Percentiles rank a stretch among this genome's conserved stretches.
phyloP scores from a whole-genome alignment of 2,329 filamentous ascomycete species.

The Arthrocladium fulminans region DNA sequence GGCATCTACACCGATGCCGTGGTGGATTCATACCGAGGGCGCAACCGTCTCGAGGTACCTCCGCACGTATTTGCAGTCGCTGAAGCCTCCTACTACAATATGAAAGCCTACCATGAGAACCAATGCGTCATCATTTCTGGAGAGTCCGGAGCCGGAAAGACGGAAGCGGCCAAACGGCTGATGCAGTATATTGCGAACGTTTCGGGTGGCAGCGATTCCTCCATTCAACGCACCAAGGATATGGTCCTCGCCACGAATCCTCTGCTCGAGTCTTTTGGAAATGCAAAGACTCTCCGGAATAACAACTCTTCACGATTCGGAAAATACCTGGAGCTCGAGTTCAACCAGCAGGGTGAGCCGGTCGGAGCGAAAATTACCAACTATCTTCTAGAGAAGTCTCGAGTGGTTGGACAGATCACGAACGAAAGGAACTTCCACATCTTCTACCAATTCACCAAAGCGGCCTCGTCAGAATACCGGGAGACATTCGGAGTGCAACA shows the following conservation, averaged over 20 bases:
- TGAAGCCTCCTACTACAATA: constrained; percentile 96
- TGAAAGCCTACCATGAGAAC: constrained; percentile 99
- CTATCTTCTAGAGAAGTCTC: constrained; percentile 88
- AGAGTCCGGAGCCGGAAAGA: constrained; percentile 96
- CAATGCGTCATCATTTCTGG: constrained; percentile 99
- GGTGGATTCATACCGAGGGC: constrained; percentile 86
- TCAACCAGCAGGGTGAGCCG: constrained; percentile 83
- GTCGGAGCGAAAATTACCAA: constrained; percentile 97
- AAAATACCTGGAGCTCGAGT: constrained; percentile 96
- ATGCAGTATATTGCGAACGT: constrained; percentile 99
- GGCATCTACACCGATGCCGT: constrained; percentile 96
- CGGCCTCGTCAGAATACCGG: constrained; percentile 75
- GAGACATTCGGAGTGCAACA: constrained; percentile 84
- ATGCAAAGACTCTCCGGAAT: constrained; percentile 94
- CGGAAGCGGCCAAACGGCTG: constrained; percentile 93
- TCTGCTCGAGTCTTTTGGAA: constrained; percentile 92
- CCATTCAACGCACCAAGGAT: constrained; percentile 95
- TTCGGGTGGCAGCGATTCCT: constrained; percentile 72
- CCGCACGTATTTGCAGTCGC: constrained; percentile 97
- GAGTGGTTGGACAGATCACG: constrained; percentile 87
- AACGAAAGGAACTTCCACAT: constrained; percentile 99
- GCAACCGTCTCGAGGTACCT: constrained; percentile 87
- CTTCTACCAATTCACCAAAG: constrained; percentile 98
- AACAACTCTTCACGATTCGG: constrained; percentile 98
- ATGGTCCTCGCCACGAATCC: constrained; percentile 99